Percentiles rank a stretch among this genome's conserved stretches.
Conservation (phyloP, 176 grass and related monocot species). For the Phoenix roebelenii region DNA sequence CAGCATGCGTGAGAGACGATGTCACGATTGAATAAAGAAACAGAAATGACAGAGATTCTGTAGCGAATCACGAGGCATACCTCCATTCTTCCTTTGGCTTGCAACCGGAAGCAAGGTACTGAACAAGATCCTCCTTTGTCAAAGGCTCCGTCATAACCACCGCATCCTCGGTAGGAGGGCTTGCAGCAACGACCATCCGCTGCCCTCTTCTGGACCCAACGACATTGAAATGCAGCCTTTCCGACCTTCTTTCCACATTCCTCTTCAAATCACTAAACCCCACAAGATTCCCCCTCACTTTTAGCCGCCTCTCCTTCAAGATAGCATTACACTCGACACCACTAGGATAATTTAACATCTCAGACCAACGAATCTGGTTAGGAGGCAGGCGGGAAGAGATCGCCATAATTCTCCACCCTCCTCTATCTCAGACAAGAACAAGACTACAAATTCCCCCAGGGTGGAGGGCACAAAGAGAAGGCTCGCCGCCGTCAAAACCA, state of each 20-base stretch:
- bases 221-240: neutral
- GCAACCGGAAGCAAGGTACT: conserved; percentile 76
- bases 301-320: conserved; percentile 13
- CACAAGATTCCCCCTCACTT: neutral
- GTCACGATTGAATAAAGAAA: neutral
- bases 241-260: neutral
- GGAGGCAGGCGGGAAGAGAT: too few species aligned
- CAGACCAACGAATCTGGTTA: too few species aligned
- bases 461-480: too few species aligned
- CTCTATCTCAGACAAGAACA: too few species aligned
- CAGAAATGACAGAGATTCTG: neutral
- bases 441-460: too few species aligned
- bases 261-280: neutral
- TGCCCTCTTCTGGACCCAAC: conserved; percentile 6
- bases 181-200: conserved; percentile 36
- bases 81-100: conserved; percentile 85
- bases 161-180: conserved; percentile 79
- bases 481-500: too few species aligned
- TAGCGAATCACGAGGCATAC: conserved; percentile 20
- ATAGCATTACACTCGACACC: too few species aligned
- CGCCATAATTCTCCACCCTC: too few species aligned
- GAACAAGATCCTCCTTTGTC: conserved; percentile 84
- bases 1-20: neutral
- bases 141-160: conserved; percentile 66
- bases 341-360: too few species aligned